phyloP scores from a whole-genome alignment of 495 filamentous ascomycete species.

The Penicillium flavigenum region DNA sequence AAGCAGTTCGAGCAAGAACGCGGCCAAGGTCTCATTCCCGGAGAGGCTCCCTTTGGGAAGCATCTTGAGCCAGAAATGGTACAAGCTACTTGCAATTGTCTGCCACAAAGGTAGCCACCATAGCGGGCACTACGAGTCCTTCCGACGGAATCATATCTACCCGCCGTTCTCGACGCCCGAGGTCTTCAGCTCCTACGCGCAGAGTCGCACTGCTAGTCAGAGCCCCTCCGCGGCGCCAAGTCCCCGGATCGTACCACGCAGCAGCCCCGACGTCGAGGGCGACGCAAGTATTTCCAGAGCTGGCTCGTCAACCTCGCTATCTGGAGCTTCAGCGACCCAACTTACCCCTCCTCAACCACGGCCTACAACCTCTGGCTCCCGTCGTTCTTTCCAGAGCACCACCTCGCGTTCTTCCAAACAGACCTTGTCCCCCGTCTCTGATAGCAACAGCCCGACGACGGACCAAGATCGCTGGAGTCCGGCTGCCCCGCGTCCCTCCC shows the following conservation, averaged over 20 bases:
- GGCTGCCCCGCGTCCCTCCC: slow-evolving; percentile 29
- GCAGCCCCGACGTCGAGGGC: slow-evolving; percentile 29
- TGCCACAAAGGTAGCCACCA: slow-evolving; percentile 95
- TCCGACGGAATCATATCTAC: slow-evolving; percentile 78
- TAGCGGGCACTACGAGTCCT: slow-evolving; percentile 96
- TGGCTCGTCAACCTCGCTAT: slow-evolving; percentile 43
- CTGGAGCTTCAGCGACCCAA: slow-evolving; percentile 33
- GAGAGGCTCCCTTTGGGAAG: slow-evolving; percentile 80
- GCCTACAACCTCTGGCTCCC: slow-evolving; percentile 40
- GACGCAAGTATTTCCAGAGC: slow-evolving; percentile 34
- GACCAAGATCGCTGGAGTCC: slow-evolving; percentile 33
- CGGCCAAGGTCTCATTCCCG: slow-evolving; percentile 88
- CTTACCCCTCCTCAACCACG: slow-evolving; percentile 36
- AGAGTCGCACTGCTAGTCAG: slow-evolving; percentile 55
- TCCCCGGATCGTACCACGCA: slow-evolving; percentile 38
- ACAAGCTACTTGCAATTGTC: slow-evolving; percentile 82
- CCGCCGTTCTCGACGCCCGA: slow-evolving; percentile 80
- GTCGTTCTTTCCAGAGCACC: slow-evolving; percentile 39
- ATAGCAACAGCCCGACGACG: slow-evolving; percentile 30
- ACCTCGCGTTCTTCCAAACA: slow-evolving; percentile 35
- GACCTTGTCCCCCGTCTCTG: slow-evolving; percentile 20
- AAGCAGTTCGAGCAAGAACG: slow-evolving; percentile 82
- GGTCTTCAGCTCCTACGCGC: slow-evolving; percentile 66
- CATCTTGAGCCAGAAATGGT: slow-evolving; percentile 71
- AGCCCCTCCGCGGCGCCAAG: slow-evolving; percentile 46